A percentile compares a stretch with the other conserved stretches of the same genome.
These are phyloP conservation scores for Abelmoschus esculentus DNA, from an alignment of 345 rosid species.

Conservation along the genomic window DNA sequence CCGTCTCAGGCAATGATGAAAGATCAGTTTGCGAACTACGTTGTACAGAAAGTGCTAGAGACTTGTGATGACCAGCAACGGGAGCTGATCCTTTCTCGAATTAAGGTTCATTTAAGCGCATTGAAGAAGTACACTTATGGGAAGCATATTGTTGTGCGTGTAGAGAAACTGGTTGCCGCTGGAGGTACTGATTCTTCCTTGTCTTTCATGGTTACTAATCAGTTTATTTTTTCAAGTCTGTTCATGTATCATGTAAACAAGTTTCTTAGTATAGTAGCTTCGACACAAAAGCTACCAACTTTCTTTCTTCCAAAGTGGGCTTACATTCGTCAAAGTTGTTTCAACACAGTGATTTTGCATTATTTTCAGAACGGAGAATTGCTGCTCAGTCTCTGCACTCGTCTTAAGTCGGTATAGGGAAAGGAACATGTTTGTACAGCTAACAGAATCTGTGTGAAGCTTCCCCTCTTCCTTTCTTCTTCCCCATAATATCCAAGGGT, in stretches of 20 bases:
- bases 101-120: no score
- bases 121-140: no score
- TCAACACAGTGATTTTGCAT: not conserved
- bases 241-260: not conserved
- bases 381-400: slow-evolving; percentile 42
- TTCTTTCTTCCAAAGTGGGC: not conserved
- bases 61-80: no score
- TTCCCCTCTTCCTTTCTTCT: slow-evolving; percentile 16
- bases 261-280: not conserved
- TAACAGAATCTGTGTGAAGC: slow-evolving; percentile 44
- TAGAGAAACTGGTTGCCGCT: no score
- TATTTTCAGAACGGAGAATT: slow-evolving; percentile 57
- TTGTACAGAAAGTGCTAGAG: no score
- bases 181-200: no score
- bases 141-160: no score
- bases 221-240: not conserved
- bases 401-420: slow-evolving; percentile 34
- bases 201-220: not conserved
- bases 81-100: no score
- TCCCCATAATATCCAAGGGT: not conserved
- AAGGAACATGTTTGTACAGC: slow-evolving; percentile 46
- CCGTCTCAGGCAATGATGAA: no score
- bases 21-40: no score
- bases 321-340: not conserved
- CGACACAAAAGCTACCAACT: not conserved